Conservation (phyloP, 306 rosid species). For the Quercus alba region DNA sequence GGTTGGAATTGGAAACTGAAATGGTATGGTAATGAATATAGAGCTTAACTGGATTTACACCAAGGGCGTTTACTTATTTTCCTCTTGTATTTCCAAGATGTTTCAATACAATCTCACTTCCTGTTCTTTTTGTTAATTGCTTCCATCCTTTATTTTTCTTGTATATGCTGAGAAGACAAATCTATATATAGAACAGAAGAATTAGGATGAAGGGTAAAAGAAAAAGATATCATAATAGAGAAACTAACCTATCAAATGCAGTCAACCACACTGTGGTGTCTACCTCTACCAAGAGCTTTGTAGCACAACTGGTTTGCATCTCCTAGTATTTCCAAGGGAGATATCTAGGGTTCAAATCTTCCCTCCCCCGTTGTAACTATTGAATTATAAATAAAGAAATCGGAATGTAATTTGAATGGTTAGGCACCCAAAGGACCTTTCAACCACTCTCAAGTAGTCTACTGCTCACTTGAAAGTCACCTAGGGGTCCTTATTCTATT, state of each 20-base stretch:
- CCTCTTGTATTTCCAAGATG: background rate
- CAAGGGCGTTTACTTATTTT: background rate
- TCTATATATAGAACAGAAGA: background rate
- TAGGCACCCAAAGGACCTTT: background rate
- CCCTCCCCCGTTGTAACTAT: no score
- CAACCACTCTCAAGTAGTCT: background rate
- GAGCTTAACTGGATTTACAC: background rate
- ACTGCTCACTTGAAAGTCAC: background rate
- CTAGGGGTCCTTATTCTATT: background rate
- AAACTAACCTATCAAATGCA: background rate
- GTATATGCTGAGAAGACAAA: background rate
- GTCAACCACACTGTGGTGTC: background rate
- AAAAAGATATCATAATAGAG: background rate
- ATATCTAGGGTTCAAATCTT: no score
- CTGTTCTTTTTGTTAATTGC: background rate
- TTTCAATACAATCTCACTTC: background rate
- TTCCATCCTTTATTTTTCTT: background rate
- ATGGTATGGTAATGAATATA: background rate
- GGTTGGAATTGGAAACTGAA: background rate
- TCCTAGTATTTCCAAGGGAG: no score
- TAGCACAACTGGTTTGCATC: no score
- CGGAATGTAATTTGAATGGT: background rate
- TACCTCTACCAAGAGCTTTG: background rate
- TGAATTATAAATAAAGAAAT: no score
- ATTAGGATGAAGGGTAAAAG: background rate